phyloP scores from a whole-genome alignment of 164 flowering plant genomes.

The Vitis labrusca region DNA sequence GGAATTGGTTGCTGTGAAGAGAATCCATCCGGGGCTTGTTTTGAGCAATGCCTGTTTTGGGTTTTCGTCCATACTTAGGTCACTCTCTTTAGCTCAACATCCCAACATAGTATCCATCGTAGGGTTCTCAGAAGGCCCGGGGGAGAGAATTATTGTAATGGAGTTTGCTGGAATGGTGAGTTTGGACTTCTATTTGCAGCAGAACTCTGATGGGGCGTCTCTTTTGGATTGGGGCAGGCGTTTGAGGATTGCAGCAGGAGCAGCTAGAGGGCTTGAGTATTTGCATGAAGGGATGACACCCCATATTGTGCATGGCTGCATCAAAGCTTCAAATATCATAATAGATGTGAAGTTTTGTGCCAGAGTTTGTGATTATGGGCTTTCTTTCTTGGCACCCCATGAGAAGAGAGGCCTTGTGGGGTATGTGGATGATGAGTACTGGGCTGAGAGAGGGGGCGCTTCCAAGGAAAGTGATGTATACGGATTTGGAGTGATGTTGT shows the following conservation, averaged over 20 bases:
- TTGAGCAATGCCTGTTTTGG: constrained; percentile 61
- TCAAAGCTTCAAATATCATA: constrained; percentile 68
- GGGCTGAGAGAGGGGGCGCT: constrained; percentile 44
- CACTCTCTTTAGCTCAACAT: constrained; percentile 60
- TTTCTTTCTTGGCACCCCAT: constrained; percentile 50
- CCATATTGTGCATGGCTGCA: constrained; percentile 60
- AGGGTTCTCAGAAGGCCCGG: constrained; percentile 78
- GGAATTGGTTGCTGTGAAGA: constrained; percentile 50
- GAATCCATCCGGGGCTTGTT: constrained; percentile 61
- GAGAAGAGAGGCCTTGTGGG: constrained; percentile 61
- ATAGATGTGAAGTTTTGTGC: constrained; percentile 55
- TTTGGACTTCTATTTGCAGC: constrained; percentile 62
- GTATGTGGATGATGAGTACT: constrained; percentile 67
- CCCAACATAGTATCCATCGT: constrained; percentile 64
- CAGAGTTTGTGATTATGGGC: constrained; percentile 68
- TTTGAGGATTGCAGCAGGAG: constrained; percentile 57
- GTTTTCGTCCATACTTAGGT: constrained; percentile 49
- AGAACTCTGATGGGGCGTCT: constrained; percentile 34
- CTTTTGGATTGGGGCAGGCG: constrained; percentile 56
- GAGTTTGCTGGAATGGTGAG: constrained; percentile 58
- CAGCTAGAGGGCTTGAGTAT: constrained; percentile 67
- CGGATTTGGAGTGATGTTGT: constrained; percentile 77
- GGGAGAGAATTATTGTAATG: constrained; percentile 71
- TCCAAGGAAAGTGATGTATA: constrained; percentile 77
- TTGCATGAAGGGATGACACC: constrained; percentile 63